Base-by-base conservation (phyloP, 768 basidiomycete species). In the Boletus bicolor region DNA sequence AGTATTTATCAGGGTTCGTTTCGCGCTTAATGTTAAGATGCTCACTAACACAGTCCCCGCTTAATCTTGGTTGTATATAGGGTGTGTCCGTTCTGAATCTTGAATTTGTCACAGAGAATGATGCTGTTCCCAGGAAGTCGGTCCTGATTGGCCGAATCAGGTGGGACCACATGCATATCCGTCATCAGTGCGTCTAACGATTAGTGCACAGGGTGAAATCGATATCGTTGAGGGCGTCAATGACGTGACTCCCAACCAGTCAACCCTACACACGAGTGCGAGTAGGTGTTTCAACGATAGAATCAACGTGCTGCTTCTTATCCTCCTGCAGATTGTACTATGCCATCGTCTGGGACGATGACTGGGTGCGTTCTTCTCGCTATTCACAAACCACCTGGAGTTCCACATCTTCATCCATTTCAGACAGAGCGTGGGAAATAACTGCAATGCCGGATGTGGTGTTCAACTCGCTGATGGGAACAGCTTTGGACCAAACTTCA, bases 401-500 rank as follows among this genome's bases (percentile, higher is more conserved):
- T 53, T n/a, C 24, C 14, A 45, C 0, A 28, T 38, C 3, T 24
- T 53, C 10, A 11, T 11, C 28, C 4, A 44, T 38, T 52, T 32
- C 32, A 72, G 71, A 28, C 49, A 47, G 8, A 56, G 44, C 49
- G 14, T 24, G 0, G 57, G 58, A 1, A 63, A 51, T 2, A 48
- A 75, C 38, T 76, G 74, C 55, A 44, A 68, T 43, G 63, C 41
- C 5, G 74, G 73, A 35, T 76, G 76, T 52, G 64, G 72, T n/a
- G 70, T 76, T 11, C 5, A 12, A 1, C 11, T 57, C n/a, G 47
- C 54, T 4, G 65, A 69, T 28, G 51, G 28, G 7, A 68, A 67
- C n/a, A 73, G 71, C 45, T 76, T 61, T 44, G 76, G 76, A 1
- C 64, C 72, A 5, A 47, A 52, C 11, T 76, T 77, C 61, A 77